Conservation (phyloP, 805 yeast species). For the Teunomyces cretensis region DNA sequence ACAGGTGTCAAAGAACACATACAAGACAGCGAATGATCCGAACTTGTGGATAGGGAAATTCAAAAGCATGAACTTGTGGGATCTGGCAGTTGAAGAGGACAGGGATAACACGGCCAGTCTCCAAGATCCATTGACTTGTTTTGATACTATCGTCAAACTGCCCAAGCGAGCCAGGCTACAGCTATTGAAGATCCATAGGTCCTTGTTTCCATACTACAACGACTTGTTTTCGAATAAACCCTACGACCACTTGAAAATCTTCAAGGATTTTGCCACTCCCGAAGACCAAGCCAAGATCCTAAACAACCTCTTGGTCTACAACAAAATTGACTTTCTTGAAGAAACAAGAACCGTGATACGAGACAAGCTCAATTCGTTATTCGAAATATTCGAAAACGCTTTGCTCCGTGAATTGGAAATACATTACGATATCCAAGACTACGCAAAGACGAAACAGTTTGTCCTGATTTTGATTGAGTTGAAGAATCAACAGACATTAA, state of each 20-base stretch:
- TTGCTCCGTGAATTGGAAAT: conserved; percentile 66
- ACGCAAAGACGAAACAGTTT: conserved; percentile 33
- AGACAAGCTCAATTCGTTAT: conserved; percentile 50
- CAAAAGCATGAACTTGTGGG: conserved; percentile 40
- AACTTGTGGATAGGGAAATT: conserved; percentile 39
- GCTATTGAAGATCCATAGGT: conserved; percentile 36
- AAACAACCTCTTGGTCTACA: conserved; percentile 39
- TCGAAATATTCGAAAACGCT: conserved; percentile 72
- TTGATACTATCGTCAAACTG: conserved; percentile 24
- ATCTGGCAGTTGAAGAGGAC: conserved; percentile 13
- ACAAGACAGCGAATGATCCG: conserved; percentile 38
- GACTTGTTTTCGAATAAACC: conserved; percentile 44
- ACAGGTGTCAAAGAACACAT: conserved; percentile 37
- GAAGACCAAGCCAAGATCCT: conserved; percentile 51
- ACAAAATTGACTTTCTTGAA: conserved; percentile 32
- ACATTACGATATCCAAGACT: conserved; percentile 50
- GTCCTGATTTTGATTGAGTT: conserved; percentile 35
- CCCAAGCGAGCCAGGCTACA: conserved; percentile 37
- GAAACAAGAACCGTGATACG: conserved; percentile 27
- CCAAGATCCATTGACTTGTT: conserved; percentile 34
- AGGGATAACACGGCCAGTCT: conserved; percentile 8
- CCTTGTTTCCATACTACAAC: conserved; percentile 44
- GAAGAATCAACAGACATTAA: conserved; percentile 42
- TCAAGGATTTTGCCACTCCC: conserved; percentile 48
- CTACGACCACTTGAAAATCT: conserved; percentile 44